Percentiles rank a stretch among this genome's conserved stretches.
Conservation (phyloP, 768 basidiomycete species). For the Chalciporus piperatus region DNA sequence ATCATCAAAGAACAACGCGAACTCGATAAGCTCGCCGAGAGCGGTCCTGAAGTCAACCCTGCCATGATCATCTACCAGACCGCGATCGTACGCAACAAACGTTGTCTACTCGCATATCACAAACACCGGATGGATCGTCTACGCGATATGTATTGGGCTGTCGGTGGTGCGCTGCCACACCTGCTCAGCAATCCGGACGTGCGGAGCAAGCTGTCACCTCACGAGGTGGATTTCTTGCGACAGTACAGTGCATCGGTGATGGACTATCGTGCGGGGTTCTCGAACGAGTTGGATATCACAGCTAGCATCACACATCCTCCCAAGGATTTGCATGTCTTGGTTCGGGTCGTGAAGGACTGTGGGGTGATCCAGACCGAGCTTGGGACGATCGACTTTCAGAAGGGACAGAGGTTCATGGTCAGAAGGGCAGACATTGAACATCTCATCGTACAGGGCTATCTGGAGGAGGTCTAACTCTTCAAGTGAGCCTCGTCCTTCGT, state of each 20-base stretch:
- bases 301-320: conserved; percentile 81
- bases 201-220: conserved; percentile 71
- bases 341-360: conserved; percentile 84
- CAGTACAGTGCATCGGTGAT: conserved; percentile 79
- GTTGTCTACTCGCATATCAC: conserved; percentile 94
- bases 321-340: conserved; percentile 84
- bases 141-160: conserved; percentile 85
- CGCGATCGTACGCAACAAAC: conserved; percentile 87
- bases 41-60: conserved; percentile 45
- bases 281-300: conserved; percentile 84
- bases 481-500: conserved; percentile 16
- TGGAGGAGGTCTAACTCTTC: conserved; percentile 69
- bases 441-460: conserved; percentile 88
- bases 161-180: conserved; percentile 83
- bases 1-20: conserved; percentile 90
- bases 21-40: conserved; percentile 60
- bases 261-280: conserved; percentile 81
- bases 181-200: conserved; percentile 67
- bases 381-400: conserved; percentile 86
- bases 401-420: conserved; percentile 88
- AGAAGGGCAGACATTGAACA: conserved; percentile 88
- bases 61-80: conserved; percentile 85
- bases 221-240: conserved; percentile 82
- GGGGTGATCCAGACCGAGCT: conserved; percentile 91
- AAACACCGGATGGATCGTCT: conserved; percentile 80